Evolutionary conservation across 169 alveolate species (phyloP).

Genomic region (Plasmodium cynomolgi): DNA sequence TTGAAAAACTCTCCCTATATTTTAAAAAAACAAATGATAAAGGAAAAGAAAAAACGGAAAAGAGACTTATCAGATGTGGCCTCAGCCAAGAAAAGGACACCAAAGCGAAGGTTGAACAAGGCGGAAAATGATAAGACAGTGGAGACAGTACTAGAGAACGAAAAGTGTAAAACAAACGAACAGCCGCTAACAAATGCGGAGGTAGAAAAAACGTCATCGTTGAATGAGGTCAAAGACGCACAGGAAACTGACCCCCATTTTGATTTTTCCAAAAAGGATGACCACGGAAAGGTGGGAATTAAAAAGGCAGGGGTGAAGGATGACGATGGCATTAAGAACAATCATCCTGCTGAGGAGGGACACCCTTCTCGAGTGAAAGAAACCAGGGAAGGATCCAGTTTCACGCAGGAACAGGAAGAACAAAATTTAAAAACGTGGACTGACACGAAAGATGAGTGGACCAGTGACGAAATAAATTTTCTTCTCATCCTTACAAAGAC

Average conservation of each 20-base stretch:
- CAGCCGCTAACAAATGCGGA: neutral
- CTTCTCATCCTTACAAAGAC: conserved; percentile 65
- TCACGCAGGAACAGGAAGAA: neutral
- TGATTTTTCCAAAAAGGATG: neutral
- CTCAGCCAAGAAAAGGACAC: conserved; percentile 58
- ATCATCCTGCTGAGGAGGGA: neutral
- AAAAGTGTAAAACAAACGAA: conserved; percentile 11
- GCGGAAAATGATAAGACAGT: conserved; percentile 13
- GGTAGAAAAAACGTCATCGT: neutral
- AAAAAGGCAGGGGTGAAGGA: neutral
- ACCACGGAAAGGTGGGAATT: neutral
- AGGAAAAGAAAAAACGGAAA: conserved; percentile 67
- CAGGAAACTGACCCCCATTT: neutral
- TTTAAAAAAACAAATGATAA: conserved; percentile 66
- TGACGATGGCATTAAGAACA: neutral
- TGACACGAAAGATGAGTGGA: conserved; percentile 38
- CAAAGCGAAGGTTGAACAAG: conserved; percentile 54
- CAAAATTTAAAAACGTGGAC: conserved; percentile 26
- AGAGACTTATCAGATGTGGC: conserved; percentile 40
- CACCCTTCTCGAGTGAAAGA: neutral
- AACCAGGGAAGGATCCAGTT: neutral
- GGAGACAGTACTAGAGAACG: conserved; percentile 12
- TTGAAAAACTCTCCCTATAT: conserved; percentile 52
- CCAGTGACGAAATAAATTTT: conserved; percentile 48
- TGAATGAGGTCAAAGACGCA: neutral